Conservation (phyloP, 1,284 basidiomycete species). For the Kwoniella shivajii region DNA sequence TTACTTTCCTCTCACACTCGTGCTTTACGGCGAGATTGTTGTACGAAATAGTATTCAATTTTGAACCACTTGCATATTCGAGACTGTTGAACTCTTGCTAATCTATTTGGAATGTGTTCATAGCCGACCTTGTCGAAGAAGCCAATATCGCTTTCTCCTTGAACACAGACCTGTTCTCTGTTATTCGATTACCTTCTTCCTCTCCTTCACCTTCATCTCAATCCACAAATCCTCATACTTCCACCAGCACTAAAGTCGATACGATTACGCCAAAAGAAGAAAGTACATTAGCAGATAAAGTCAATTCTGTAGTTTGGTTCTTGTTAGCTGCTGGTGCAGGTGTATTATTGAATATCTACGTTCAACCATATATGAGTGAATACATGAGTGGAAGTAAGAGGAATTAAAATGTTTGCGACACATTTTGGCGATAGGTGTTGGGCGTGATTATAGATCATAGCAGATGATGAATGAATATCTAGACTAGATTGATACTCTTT, state of each 20-base stretch:
- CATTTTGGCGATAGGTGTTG: too few relatives aligned
- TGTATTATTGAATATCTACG: conserved; percentile 18
- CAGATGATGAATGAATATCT: too few relatives aligned
- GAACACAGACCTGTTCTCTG: conserved; percentile 67
- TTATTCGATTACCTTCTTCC: conserved; percentile 49
- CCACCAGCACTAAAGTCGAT: not conserved
- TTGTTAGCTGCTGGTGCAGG: conserved; percentile 21
- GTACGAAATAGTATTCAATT: too few relatives aligned
- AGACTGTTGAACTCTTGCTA: not conserved
- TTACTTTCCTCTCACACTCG: not conserved
- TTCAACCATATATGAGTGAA: conserved; percentile 16
- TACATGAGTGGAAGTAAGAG: conserved; percentile 2
- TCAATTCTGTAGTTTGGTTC: conserved; percentile 21
- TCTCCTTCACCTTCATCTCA: not conserved
- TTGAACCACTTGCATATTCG: not conserved
- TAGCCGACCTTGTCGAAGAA: conserved; percentile 62
- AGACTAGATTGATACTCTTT: too few relatives aligned
- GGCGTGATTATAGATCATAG: too few relatives aligned
- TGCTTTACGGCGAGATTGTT: too few relatives aligned
- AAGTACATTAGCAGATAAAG: conserved; percentile 10
- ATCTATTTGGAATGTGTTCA: too few relatives aligned
- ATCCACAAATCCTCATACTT: not conserved
- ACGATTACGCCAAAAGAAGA: not conserved
- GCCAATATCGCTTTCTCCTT: conserved; percentile 69
- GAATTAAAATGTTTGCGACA: too few relatives aligned